phyloP scores from a whole-genome alignment of 352 stramenopile genomes.

The Pythium pyrilobum region DNA sequence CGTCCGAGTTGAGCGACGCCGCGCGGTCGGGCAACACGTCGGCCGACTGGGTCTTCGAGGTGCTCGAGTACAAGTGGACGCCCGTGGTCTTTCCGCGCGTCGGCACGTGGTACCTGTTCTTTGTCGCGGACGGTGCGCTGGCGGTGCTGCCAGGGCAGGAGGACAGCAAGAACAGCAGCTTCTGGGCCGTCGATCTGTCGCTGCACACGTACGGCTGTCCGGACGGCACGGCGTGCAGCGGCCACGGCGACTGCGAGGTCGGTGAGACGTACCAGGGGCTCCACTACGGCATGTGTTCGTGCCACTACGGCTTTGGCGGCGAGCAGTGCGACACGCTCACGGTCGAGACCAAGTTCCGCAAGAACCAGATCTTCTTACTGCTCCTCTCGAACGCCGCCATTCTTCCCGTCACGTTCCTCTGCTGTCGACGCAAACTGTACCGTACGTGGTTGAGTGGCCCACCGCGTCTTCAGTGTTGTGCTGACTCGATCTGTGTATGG shows the following conservation, averaged over 20 bases:
- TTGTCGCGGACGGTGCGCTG: slow-evolving; percentile 17
- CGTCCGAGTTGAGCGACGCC: background rate
- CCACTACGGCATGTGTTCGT: slow-evolving; percentile 27
- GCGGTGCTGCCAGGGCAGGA: background rate
- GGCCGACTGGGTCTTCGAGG: background rate
- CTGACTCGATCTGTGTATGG: background rate
- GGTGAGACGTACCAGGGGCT: slow-evolving; percentile 25
- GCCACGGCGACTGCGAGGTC: slow-evolving; percentile 23
- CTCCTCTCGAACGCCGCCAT: slow-evolving; percentile 33
- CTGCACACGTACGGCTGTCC: slow-evolving; percentile 24
- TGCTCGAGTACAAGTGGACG: slow-evolving; percentile 16
- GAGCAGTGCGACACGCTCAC: slow-evolving; percentile 22
- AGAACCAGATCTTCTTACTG: slow-evolving; percentile 25
- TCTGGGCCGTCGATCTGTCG: slow-evolving; percentile 22
- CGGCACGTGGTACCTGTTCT: slow-evolving; percentile 23
- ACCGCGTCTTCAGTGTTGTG: background rate
- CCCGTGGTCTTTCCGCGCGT: slow-evolving; percentile 20
- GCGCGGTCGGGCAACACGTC: background rate
- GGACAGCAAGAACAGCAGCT: slow-evolving; percentile 7
- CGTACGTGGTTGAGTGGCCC: slow-evolving; percentile 12
- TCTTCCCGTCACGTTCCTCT: slow-evolving; percentile 24
- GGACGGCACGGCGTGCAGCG: slow-evolving; percentile 14
- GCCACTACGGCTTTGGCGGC: slow-evolving; percentile 33
- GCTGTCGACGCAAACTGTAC: slow-evolving; percentile 27
- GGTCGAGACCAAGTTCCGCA: slow-evolving; percentile 12